phyloP scores from a whole-genome alignment of 495 filamentous ascomycete genomes.

The Cercophora scortea region DNA sequence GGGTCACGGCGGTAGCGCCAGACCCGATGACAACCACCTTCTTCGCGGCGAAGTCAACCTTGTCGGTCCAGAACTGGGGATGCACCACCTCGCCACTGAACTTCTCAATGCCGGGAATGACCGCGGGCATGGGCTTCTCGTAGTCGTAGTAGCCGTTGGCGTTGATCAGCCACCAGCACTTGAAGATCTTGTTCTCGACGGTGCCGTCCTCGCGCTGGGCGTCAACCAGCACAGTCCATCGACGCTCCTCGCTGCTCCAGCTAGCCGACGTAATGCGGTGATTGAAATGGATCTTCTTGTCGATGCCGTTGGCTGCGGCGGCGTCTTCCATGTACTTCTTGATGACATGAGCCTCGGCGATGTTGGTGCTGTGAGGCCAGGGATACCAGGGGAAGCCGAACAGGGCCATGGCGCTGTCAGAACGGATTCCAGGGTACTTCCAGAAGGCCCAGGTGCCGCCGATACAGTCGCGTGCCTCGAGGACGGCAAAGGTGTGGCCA shows the following conservation, averaged over 20 bases:
- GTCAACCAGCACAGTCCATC: slow-evolving; percentile 54
- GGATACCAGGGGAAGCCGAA: slow-evolving; percentile 65
- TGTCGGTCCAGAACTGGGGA: slow-evolving; percentile 56
- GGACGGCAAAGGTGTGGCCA: slow-evolving; percentile 46
- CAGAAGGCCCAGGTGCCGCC: slow-evolving; percentile 72
- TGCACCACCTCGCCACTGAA: slow-evolving; percentile 52
- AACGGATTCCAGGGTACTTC: slow-evolving; percentile 61
- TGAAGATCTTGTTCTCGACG: slow-evolving; percentile 30
- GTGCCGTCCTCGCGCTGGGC: slow-evolving; percentile 27
- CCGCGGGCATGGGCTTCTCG: slow-evolving; percentile 42
- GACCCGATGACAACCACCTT: slow-evolving; percentile 47
- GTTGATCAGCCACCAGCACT: slow-evolving; percentile 50
- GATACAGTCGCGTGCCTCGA: slow-evolving; percentile 52
- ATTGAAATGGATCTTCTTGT: slow-evolving; percentile 50
- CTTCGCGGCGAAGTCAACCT: slow-evolving; percentile 43
- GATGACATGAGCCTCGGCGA: slow-evolving; percentile 55
- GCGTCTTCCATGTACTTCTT: slow-evolving; percentile 54
- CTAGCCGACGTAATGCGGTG: slow-evolving; percentile 48
- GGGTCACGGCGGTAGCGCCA: slow-evolving; percentile 51
- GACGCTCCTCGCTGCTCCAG: slow-evolving; percentile 53
- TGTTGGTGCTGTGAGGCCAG: slow-evolving; percentile 51
- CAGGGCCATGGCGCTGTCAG: slow-evolving; percentile 59
- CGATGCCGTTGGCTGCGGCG: slow-evolving; percentile 51
- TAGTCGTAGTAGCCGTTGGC: slow-evolving; percentile 67
- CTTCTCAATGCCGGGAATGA: slow-evolving; percentile 51